Evolutionary conservation across 331 rosid genomes (phyloP), one percentile per base, ranked within the genome.

Genomic region (Rhamnella rubrinervis): DNA sequence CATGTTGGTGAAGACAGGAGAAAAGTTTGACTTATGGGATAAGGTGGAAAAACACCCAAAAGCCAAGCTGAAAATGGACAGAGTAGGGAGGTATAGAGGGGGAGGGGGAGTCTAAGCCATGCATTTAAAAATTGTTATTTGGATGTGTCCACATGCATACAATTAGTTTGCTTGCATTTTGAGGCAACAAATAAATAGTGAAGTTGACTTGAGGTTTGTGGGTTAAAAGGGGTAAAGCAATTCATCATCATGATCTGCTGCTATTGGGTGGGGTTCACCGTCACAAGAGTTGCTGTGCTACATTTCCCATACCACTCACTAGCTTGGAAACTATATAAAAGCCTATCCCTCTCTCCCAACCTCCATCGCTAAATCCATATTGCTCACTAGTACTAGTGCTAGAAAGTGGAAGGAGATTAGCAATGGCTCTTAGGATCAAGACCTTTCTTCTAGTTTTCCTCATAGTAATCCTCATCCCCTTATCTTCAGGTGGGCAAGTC

Each of bases 241-340:
- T 71, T 80, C 80, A 85, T 79, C 88, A 86, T 85, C 66, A 80
- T 78, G 5, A 31, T 66, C 55, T 76, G 72, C 80, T 80, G 84
- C 74, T 78, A 78, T 76, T 80, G 81, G 85, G 85, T 80, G 83
- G 84, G 81, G 81, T 71, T 65, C 88, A 78, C 88, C 78, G 81
- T 82, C 52, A 69, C 57, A 80, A 76, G 46, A 37, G 19, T 18
- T 10, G 47, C 31, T 0, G 41, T 63, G 18, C 73, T 80, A 78
- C 55, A 68, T 70, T 76, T 47, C 68, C 67, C 5, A 3, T 46
- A 40, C 80, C 82, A 62, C 67, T 46, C 20, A 38, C 55, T 47
- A 59, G 65, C 7, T 35, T 55, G 61, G 35, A 31, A 31, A 31
- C 4, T 31, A 51, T 72, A 80, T 84, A 86, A 77, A 85, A 82